phyloP scores from a whole-genome alignment of 1,284 basidiomycete genomes.

The Paramarasmius palmivorus region DNA sequence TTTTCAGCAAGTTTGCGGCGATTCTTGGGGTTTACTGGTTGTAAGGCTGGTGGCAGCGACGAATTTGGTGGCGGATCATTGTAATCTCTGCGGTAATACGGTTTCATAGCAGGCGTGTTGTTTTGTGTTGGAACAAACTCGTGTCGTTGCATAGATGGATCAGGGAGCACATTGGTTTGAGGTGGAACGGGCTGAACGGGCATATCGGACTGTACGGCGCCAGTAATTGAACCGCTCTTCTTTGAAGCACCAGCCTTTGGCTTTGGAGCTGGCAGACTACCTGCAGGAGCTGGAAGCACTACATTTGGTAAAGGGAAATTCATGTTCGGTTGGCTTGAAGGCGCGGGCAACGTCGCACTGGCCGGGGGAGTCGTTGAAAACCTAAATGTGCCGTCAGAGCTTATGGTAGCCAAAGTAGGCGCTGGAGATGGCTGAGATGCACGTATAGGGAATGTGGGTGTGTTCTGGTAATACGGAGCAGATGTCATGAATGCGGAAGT shows the following conservation, averaged over 20 bases:
- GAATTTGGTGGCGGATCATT: slow-evolving; percentile 21
- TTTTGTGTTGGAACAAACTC: slow-evolving; percentile 1
- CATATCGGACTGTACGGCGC: not conserved
- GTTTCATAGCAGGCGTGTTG: slow-evolving; percentile 7
- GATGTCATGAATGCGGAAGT: not conserved
- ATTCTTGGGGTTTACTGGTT: not conserved
- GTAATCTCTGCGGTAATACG: slow-evolving; percentile 35
- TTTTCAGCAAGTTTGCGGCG: not conserved
- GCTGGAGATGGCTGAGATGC: not conserved
- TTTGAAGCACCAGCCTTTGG: too few species aligned
- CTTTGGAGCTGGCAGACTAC: too few species aligned
- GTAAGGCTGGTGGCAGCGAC: not conserved
- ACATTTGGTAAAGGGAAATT: too few species aligned
- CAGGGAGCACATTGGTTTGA: not conserved
- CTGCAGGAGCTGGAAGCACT: too few species aligned
- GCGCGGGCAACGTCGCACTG: not conserved
- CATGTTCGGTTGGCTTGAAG: too few species aligned
- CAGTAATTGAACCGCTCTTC: too few species aligned
- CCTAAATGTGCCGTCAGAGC: not conserved
- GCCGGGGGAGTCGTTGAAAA: not conserved
- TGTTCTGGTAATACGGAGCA: not conserved
- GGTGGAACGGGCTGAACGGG: not conserved
- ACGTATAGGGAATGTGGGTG: not conserved
- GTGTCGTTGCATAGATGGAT: not conserved
- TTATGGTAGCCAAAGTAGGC: not conserved